These are phyloP conservation scores for Boletus bicolor DNA, from an alignment of 768 basidiomycete species.

Conservation along the genomic window DNA sequence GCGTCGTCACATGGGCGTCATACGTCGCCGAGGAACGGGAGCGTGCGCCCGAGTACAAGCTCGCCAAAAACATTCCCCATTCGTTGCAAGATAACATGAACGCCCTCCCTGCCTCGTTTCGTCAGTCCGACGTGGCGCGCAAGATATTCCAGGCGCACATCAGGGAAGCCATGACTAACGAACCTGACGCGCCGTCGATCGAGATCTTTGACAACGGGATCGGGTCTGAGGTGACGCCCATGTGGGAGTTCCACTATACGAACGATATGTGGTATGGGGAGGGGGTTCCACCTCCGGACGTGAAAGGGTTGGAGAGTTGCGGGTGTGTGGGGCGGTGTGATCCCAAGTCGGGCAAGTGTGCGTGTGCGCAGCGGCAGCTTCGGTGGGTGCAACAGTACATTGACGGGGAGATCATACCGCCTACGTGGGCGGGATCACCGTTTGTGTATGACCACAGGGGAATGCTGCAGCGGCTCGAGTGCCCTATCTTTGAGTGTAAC, in stretches of 20 bases:
- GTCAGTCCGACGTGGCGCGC: constrained; percentile 43
- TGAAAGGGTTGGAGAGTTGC: constrained; percentile 59
- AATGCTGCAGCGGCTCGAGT: constrained; percentile 44
- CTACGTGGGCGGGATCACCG: constrained; percentile 42
- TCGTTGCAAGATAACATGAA: constrained; percentile 66
- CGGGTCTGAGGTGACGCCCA: constrained; percentile 67
- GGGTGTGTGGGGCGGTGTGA: constrained; percentile 74
- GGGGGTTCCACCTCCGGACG: constrained; percentile 64
- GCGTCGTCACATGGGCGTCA: constrained; percentile 24
- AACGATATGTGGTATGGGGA: constrained; percentile 76
- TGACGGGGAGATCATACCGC: constrained; percentile 12
- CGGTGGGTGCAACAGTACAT: constrained; percentile 30
- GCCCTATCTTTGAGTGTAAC: constrained; percentile 86
- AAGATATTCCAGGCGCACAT: constrained; percentile 65
- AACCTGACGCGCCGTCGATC: constrained; percentile 68
- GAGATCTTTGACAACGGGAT: constrained; percentile 59
- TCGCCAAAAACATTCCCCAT: constrained; percentile 56
- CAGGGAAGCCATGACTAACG: constrained; percentile 58
- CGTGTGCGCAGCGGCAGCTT: constrained; percentile 61
- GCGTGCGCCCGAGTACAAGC: constrained; percentile 23
- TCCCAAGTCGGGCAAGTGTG: constrained; percentile 69
- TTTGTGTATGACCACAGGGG: constrained; percentile 72
- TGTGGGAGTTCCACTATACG: constrained; percentile 86
- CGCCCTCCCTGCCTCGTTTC: constrained; percentile 39
- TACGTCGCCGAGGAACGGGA: constrained; percentile 14